Evolutionary conservation across 2,329 filamentous ascomycete species (phyloP).

Genomic region (Phaeoacremonium minimum): DNA sequence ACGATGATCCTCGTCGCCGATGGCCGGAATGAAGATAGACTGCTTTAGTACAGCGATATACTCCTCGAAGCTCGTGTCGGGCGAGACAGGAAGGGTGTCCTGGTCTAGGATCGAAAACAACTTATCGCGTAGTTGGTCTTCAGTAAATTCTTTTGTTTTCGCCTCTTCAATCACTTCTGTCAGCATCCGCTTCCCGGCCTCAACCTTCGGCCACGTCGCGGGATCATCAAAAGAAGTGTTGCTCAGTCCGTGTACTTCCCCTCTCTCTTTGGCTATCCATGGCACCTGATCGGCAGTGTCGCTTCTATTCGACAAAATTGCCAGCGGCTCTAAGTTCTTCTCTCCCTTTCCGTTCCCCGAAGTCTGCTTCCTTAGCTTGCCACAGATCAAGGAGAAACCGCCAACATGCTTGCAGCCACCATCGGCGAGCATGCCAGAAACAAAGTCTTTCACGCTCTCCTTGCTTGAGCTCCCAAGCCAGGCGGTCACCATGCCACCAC

Average conservation of each 20-base stretch:
- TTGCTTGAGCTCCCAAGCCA: constrained; percentile 50
- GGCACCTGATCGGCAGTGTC: constrained; percentile 50
- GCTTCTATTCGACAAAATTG: constrained; percentile 59
- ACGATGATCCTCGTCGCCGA: constrained; percentile 44
- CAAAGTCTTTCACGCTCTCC: constrained; percentile 45
- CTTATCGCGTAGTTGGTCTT: constrained; percentile 43
- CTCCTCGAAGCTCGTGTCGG: constrained; percentile 44
- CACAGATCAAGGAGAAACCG: constrained; percentile 64
- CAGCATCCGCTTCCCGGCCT: constrained; percentile 43
- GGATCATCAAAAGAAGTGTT: constrained; percentile 55
- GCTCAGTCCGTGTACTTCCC: constrained; percentile 54
- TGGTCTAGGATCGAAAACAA: constrained; percentile 53
- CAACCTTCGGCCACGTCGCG: constrained; percentile 58
- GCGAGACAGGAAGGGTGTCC: constrained; percentile 47
- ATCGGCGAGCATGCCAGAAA: constrained; percentile 46
- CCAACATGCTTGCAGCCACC: constrained; percentile 56
- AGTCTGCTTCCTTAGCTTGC: constrained; percentile 41
- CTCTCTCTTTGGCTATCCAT: constrained; percentile 48
- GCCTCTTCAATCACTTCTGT: constrained; percentile 35
- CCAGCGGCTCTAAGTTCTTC: constrained; percentile 40
- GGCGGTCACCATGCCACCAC: constrained; percentile 60
- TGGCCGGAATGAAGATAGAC: constrained; percentile 57
- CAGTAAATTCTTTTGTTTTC: constrained; percentile 25
- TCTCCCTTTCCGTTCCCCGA: constrained; percentile 9
- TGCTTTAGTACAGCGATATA: constrained; percentile 50